A percentile compares a stretch with the other conserved stretches of the same genome.
Conservation (phyloP, 345 rosid genomes). For the Sonneratia caseolaris region DNA sequence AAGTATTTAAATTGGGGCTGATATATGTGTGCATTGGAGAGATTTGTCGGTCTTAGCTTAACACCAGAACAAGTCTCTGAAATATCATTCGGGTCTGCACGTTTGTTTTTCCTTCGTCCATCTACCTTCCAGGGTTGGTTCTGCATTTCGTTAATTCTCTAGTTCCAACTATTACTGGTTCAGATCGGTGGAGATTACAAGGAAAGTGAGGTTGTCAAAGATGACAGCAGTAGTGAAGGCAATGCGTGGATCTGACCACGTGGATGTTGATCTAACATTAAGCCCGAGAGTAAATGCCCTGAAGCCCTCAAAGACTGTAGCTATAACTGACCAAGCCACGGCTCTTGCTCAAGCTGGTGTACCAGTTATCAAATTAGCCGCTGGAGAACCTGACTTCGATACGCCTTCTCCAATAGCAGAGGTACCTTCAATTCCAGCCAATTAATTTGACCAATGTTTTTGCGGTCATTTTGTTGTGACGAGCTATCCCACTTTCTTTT, state of each 20-base stretch:
- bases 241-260: constrained; percentile 19
- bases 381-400: constrained; percentile 97
- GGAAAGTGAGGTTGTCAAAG: constrained; percentile 20
- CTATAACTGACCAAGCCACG: constrained; percentile 79
- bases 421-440: constrained; percentile 22
- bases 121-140: background rate
- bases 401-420: constrained; percentile 70
- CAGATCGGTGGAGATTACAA: constrained; percentile 30
- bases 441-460: background rate
- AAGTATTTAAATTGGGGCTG: background rate
- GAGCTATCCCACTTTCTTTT: background rate
- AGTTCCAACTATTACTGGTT: background rate
- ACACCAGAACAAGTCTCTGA: background rate
- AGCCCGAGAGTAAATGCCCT: constrained; percentile 80
- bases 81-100: background rate
- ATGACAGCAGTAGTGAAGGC: constrained; percentile 37
- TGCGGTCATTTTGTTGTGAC: background rate
- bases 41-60: background rate
- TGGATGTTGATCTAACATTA: constrained; percentile 56
- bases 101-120: background rate
- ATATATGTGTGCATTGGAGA: background rate
- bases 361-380: constrained; percentile 84
- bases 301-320: constrained; percentile 91
- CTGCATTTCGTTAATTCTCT: background rate
- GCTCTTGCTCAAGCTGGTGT: constrained; percentile 85